Base-by-base conservation (phyloP, 768 basidiomycete species). In the Chalciporus piperatus region DNA sequence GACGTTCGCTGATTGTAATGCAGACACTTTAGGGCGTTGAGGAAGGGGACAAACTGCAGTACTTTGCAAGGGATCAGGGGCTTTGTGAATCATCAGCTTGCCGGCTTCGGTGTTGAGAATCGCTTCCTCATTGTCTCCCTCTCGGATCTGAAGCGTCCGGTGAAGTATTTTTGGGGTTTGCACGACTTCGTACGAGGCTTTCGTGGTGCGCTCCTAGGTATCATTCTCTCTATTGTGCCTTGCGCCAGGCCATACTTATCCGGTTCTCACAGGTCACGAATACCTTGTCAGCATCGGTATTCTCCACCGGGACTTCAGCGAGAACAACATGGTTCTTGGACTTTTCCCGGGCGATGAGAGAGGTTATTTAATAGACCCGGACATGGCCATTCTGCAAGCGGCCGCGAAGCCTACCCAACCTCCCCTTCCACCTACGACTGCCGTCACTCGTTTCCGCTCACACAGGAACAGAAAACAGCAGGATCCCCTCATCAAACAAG, bases 331-430 rank as follows among this genome's bases (percentile, higher is more conserved):
- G 7, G 61, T 72, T 16, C 65, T 72, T 3, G 55, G 56, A 2
- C 45, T 25, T 23, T 40, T n/a, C 13, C 51, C 48, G 17, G 48
- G 48, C 39, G 56, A 41, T 2, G 52, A 52, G 41, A 12, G 55
- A 30, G 70, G 68, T 1, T 71, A 68, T 38, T 19, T 71, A 42
- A 70, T 58, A 17, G 71, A 70, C 45, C 42, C 70, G 3, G 68
- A 72, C 22, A 52, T 56, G 56, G 54, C 52, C 3, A 50, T 55
- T 0, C 13, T 41, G 3, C 48, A 48, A 37, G 33, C 41, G 35
- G 27, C 27, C 41, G 22, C 10, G 42, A n/a, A 6, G 35, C 30
- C 10, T 1, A 32, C 11, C 52, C 3, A 50, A 52, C 0, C 13
- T 41, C 30, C 30, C n/a, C n/a, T n/a, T n/a, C n/a, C n/a, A n/a